A percentile compares a stretch with the other conserved stretches of the same genome.
Conservation (phyloP, 495 filamentous ascomycete genomes). For the Darksidea phi region DNA sequence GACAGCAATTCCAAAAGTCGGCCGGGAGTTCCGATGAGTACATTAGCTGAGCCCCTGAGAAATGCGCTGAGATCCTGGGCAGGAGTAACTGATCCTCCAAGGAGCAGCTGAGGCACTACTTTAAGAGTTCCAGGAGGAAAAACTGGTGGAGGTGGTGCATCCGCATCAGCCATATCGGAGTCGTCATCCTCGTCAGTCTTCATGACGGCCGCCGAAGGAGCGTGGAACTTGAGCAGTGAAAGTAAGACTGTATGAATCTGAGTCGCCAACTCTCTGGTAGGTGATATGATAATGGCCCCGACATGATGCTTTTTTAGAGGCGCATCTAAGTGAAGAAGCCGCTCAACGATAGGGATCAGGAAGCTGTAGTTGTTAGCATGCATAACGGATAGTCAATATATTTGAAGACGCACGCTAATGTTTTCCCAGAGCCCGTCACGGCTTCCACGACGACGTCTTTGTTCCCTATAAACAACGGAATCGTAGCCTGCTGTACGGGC, state of each 20-base stretch:
- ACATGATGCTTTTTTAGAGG: slow-evolving; percentile 85
- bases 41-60: slow-evolving; percentile 74
- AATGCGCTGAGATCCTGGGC: slow-evolving; percentile 83
- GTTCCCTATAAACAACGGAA: slow-evolving; percentile 86
- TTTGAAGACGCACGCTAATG: slow-evolving; percentile 54
- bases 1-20: slow-evolving; percentile 83
- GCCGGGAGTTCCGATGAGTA: slow-evolving; percentile 86
- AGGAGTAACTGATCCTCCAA: slow-evolving; percentile 80
- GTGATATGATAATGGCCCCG: slow-evolving; percentile 84
- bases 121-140: slow-evolving; percentile 51
- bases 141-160: slow-evolving; percentile 52
- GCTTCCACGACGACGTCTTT: slow-evolving; percentile 98
- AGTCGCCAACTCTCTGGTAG: slow-evolving; percentile 85
- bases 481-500: slow-evolving; percentile 89
- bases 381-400: not conserved
- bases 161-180: slow-evolving; percentile 46
- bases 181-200: slow-evolving; percentile 45
- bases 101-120: slow-evolving; percentile 80
- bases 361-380: slow-evolving; percentile 47
- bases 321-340: slow-evolving; percentile 70
- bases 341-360: slow-evolving; percentile 83
- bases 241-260: slow-evolving; percentile 86
- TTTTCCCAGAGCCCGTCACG: slow-evolving; percentile 95
- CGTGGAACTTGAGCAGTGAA: slow-evolving; percentile 77
- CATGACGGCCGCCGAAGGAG: slow-evolving; percentile 65